Evolutionary conservation across 306 rosid species (phyloP).

Genomic region (Begonia loranthoides): DNA sequence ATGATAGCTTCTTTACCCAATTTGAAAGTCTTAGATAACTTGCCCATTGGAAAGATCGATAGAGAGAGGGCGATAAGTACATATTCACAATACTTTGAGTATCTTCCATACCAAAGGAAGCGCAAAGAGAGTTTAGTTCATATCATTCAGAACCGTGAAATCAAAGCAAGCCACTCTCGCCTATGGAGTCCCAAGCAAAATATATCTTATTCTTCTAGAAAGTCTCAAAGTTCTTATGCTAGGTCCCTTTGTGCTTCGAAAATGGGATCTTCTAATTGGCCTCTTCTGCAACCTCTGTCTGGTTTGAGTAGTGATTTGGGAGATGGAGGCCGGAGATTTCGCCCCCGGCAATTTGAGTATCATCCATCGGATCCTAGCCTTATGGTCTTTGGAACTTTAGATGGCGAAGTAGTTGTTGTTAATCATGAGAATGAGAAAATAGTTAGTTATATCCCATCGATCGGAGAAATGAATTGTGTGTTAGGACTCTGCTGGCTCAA

Average conservation of each 20-base stretch:
- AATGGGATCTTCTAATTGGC: slow-evolving; percentile 75
- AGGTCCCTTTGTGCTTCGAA: slow-evolving; percentile 72
- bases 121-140: slow-evolving; percentile 47
- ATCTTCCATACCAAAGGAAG: slow-evolving; percentile 55
- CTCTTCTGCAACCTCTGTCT: slow-evolving; percentile 51
- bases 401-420: slow-evolving; percentile 72
- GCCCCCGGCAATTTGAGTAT: slow-evolving; percentile 83
- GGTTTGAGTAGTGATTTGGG: slow-evolving; percentile 30
- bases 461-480: slow-evolving; percentile 76
- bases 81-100: slow-evolving; percentile 47
- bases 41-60: slow-evolving; percentile 43
- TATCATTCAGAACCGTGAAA: slow-evolving; percentile 58
- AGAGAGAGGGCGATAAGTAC: slow-evolving; percentile 43
- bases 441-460: slow-evolving; percentile 56
- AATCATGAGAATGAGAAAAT: slow-evolving; percentile 61
- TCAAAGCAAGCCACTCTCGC: slow-evolving; percentile 33
- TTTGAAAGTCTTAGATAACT: slow-evolving; percentile 47
- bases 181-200: slow-evolving; percentile 18
- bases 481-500: slow-evolving; percentile 87
- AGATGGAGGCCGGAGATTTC: slow-evolving; percentile 37
- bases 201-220: slow-evolving; percentile 25
- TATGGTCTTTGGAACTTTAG: slow-evolving; percentile 79
- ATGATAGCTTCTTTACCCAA: slow-evolving; percentile 61
- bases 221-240: slow-evolving; percentile 40
- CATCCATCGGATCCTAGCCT: slow-evolving; percentile 68